phyloP scores from a whole-genome alignment of 2,329 filamentous ascomycete species.

The Thermomyces lanuginosus region DNA sequence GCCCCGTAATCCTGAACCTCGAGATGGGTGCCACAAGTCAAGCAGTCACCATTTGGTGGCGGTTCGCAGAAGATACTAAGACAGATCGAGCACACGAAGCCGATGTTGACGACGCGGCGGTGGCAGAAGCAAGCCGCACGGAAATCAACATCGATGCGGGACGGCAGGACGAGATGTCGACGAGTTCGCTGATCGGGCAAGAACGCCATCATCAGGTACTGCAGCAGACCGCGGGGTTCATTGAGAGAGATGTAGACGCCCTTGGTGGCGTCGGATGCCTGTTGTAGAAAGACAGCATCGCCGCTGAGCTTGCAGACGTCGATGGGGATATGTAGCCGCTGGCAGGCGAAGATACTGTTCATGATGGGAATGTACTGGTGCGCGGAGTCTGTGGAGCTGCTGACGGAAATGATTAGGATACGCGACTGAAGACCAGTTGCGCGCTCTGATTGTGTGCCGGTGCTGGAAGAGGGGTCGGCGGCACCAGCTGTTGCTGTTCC shows the following conservation, averaged over 20 bases:
- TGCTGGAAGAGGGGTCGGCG: slow-evolving; percentile 14
- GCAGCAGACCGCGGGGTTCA: slow-evolving; percentile 55
- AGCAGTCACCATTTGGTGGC: slow-evolving; percentile 48
- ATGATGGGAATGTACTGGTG: slow-evolving; percentile 94
- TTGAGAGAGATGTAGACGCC: slow-evolving; percentile 52
- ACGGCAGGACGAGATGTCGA: slow-evolving; percentile 56
- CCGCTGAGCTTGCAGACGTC: slow-evolving; percentile 79
- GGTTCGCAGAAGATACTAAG: slow-evolving; percentile 77
- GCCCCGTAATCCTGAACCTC: slow-evolving; percentile 59
- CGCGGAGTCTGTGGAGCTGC: slow-evolving; percentile 70
- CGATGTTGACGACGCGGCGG: slow-evolving; percentile 72
- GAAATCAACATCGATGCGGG: slow-evolving; percentile 80
- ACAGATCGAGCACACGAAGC: slow-evolving; percentile 92
- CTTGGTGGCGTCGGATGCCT: slow-evolving; percentile 60
- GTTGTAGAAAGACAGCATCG: slow-evolving; percentile 81
- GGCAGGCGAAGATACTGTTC: slow-evolving; percentile 94
- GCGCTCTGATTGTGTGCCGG: slow-evolving; percentile 20
- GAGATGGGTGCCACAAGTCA: slow-evolving; percentile 69
- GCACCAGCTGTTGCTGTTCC: slow-evolving; percentile 1
- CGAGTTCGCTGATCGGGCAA: slow-evolving; percentile 53
- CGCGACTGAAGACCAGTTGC: slow-evolving; percentile 52
- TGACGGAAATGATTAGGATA: slow-evolving; percentile 81
- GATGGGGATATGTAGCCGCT: slow-evolving; percentile 72
- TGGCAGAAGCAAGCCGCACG: slow-evolving; percentile 98
- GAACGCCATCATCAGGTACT: slow-evolving; percentile 91